These are phyloP conservation scores for Paraphysoderma sedebokerense DNA, from an alignment of 371 early-diverging fungal genomes.

Conservation along the genomic window DNA sequence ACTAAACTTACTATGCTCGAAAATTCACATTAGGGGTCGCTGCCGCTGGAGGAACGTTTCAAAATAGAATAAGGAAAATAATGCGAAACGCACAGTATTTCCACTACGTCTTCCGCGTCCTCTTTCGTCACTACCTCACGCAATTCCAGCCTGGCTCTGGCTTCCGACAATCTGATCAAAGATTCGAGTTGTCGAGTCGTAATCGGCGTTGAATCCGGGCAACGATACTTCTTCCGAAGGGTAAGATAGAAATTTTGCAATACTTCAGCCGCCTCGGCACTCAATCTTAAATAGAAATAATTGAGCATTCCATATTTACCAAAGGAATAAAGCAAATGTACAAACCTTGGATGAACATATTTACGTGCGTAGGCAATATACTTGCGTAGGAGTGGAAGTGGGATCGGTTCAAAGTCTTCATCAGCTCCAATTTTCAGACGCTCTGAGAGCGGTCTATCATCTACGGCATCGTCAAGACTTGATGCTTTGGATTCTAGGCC, in stretches of 20 bases:
- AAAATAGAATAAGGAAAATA: too few species aligned
- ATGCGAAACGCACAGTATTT: constrained; percentile 18
- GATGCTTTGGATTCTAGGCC: neutral
- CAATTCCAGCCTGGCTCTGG: constrained; percentile 42
- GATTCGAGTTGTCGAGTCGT: constrained; percentile 49
- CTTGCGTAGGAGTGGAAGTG: constrained; percentile 38
- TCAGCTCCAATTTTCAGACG: constrained; percentile 20
- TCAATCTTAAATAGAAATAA: constrained; percentile 8
- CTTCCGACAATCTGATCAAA: constrained; percentile 39
- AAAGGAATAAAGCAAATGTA: neutral
- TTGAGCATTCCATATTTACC: neutral
- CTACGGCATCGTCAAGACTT: neutral
- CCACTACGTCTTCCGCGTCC: constrained; percentile 51
- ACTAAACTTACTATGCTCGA: constrained; percentile 13
- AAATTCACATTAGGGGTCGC: too few species aligned
- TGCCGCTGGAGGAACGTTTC: too few species aligned
- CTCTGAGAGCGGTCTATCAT: constrained; percentile 12
- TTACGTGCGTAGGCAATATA: constrained; percentile 64
- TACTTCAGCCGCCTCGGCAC: constrained; percentile 25
- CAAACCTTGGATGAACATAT: constrained; percentile 43
- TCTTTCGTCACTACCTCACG: constrained; percentile 30
- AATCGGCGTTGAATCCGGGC: constrained; percentile 41
- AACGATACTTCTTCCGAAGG: constrained; percentile 47
- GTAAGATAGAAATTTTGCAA: constrained; percentile 57
- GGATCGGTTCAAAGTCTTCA: constrained; percentile 30